Evolutionary conservation across 2,329 filamentous ascomycete species (phyloP).

Genomic region (Triangularia verruculosa): DNA sequence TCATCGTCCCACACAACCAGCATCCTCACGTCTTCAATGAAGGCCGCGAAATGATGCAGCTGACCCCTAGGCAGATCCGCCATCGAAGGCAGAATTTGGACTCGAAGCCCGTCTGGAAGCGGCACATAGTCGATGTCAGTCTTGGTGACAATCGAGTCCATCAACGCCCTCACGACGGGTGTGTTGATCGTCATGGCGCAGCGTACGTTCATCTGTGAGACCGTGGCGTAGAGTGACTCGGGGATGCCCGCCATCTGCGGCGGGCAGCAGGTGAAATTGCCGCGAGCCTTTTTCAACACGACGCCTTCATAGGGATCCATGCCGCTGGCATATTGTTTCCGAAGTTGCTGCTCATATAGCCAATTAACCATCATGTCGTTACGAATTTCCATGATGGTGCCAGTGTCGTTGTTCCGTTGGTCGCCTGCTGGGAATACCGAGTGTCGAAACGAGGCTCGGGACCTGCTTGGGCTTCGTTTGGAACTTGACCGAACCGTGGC

Average conservation of each 20-base stretch:
- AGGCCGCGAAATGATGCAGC: constrained; percentile 65
- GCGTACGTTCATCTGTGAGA: constrained; percentile 42
- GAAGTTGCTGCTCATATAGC: constrained; percentile 60
- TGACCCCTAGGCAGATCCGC: constrained; percentile 56
- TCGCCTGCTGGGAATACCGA: constrained; percentile 40
- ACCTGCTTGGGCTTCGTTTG: constrained; percentile 13
- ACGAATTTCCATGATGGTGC: constrained; percentile 52
- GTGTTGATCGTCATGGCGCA: constrained; percentile 68
- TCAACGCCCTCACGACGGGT: constrained; percentile 58
- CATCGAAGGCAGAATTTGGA: constrained; percentile 61
- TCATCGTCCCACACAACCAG: constrained; percentile 65
- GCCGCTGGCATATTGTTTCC: constrained; percentile 42
- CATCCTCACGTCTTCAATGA: constrained; percentile 55
- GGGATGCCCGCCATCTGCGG: constrained; percentile 37
- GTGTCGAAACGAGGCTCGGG: constrained; percentile 22
- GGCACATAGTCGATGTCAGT: constrained; percentile 53
- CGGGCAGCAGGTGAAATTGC: constrained; percentile 39
- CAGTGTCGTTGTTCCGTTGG: constrained; percentile 40
- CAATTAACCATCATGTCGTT: constrained; percentile 62
- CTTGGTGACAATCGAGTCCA: constrained; percentile 43
- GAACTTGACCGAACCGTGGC: constrained; percentile 12
- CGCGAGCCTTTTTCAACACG: constrained; percentile 39
- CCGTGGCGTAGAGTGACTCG: constrained; percentile 36
- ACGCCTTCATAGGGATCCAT: constrained; percentile 39
- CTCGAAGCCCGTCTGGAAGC: constrained; percentile 53